Percentiles rank a stretch among this genome's conserved stretches.
phyloP scores from a whole-genome alignment of 2,329 filamentous ascomycete genomes.

The Fusarium ramigenum region DNA sequence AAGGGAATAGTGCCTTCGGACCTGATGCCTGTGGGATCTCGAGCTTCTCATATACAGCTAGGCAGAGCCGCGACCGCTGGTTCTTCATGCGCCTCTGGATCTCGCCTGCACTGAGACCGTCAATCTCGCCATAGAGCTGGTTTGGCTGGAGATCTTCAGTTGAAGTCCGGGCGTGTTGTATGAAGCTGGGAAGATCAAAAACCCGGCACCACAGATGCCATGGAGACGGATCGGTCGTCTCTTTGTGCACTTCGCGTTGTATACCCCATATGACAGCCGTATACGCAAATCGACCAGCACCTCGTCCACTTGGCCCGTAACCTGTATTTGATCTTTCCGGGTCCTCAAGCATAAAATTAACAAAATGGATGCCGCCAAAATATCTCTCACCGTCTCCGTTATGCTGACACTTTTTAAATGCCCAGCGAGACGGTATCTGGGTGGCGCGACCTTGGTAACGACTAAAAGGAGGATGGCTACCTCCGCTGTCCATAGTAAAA shows the following conservation, averaged over 20 bases:
- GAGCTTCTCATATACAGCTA: background rate
- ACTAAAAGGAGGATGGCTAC: constrained; percentile 27
- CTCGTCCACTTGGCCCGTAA: background rate
- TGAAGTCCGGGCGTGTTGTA: background rate
- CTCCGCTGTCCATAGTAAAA: background rate
- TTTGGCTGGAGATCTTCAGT: background rate
- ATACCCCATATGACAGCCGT: constrained; percentile 36
- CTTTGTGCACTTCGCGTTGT: background rate
- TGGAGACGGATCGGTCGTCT: background rate
- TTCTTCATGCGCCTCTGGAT: constrained; percentile 24
- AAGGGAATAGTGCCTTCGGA: constrained; percentile 28
- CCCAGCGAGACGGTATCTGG: constrained; percentile 33
- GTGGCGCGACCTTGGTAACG: constrained; percentile 18
- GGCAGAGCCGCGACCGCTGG: constrained; percentile 21
- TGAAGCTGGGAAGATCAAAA: constrained; percentile 23
- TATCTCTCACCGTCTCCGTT: background rate
- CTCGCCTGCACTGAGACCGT: constrained; percentile 5
- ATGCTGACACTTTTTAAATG: constrained; percentile 21
- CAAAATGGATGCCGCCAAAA: constrained; percentile 37
- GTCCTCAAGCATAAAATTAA: constrained; percentile 5
- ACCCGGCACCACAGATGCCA: constrained; percentile 35
- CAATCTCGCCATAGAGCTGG: constrained; percentile 8
- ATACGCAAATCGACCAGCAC: background rate
- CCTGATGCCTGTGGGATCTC: background rate
- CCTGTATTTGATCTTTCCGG: too few relatives aligned